Conservation (phyloP, 495 filamentous ascomycete genomes). For the Lichenothelia convexa region DNA sequence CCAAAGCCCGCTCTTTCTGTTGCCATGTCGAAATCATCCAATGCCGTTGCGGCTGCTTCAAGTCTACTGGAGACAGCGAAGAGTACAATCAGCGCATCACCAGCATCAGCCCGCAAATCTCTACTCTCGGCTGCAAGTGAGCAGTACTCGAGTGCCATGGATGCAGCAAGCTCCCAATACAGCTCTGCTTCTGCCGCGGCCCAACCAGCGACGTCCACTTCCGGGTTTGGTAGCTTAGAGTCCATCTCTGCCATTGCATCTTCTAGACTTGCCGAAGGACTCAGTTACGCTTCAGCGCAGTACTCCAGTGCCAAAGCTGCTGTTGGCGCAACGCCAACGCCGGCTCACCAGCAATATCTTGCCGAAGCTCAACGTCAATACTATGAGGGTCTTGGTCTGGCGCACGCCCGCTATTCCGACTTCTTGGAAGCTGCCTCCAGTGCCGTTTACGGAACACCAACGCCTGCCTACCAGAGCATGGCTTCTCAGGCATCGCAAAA, state of each 20-base stretch:
- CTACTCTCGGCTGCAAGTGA: no score
- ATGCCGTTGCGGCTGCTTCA: neutral
- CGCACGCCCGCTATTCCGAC: constrained; percentile 57
- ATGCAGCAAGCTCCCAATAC: no score
- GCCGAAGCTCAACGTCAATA: constrained; percentile 51
- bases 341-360: constrained; percentile 34
- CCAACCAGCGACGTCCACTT: neutral
- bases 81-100: no score
- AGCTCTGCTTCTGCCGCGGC: no score
- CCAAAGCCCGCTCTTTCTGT: constrained; percentile 28
- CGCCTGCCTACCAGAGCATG: constrained; percentile 22
- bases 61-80: no score
- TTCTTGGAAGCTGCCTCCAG: constrained; percentile 51
- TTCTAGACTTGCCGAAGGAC: constrained; percentile 42
- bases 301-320: constrained; percentile 40
- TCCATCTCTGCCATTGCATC: constrained; percentile 48
- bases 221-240: constrained; percentile 28
- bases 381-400: constrained; percentile 57
- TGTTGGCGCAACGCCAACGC: constrained; percentile 36
- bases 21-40: constrained; percentile 11
- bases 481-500: constrained; percentile 36
- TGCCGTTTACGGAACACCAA: constrained; percentile 29
- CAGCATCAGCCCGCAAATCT: no score
- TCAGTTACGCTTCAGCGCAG: constrained; percentile 45
- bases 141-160: no score